Percentiles rank a stretch among this genome's conserved stretches.
Evolutionary conservation across 805 yeast species (phyloP).

Genomic region (Debaryomyces tyrocola): DNA sequence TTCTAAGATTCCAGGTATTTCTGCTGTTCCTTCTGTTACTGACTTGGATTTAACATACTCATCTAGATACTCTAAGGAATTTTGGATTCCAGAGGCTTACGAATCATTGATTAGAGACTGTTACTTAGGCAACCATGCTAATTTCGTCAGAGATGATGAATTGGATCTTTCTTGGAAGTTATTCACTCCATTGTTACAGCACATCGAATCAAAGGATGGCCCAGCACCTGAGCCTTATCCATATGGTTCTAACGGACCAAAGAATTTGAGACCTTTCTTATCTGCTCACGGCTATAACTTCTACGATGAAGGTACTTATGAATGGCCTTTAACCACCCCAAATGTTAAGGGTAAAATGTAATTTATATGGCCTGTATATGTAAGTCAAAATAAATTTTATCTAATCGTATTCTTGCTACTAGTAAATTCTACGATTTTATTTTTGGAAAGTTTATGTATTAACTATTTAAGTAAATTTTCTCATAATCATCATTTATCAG

Average conservation of each 20-base stretch:
- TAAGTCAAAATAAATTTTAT: too few species aligned
- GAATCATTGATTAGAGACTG: constrained; percentile 94
- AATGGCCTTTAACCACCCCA: constrained; percentile 85
- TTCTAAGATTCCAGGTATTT: constrained; percentile 89
- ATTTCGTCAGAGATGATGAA: constrained; percentile 97
- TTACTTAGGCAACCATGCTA: constrained; percentile 88
- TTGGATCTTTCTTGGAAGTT: constrained; percentile 89
- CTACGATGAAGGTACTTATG: constrained; percentile 63
- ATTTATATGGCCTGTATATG: neutral
- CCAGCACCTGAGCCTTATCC: constrained; percentile 72
- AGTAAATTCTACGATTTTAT: too few species aligned
- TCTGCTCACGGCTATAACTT: constrained; percentile 71
- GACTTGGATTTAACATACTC: constrained; percentile 89
- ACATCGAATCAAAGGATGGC: constrained; percentile 69
- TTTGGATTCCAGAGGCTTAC: constrained; percentile 97
- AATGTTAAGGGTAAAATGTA: constrained; percentile 31
- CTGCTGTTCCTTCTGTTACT: constrained; percentile 77
- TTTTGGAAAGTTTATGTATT: neutral
- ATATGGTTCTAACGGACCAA: constrained; percentile 92
- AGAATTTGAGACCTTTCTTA: constrained; percentile 59
- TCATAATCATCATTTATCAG: constrained; percentile 48
- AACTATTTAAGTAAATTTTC: neutral
- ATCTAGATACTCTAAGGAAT: constrained; percentile 71
- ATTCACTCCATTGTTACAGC: constrained; percentile 86
- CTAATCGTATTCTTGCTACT: too few species aligned